Base-by-base conservation (phyloP, 2,329 filamentous ascomycete genomes). In the Dactylellina sp. region DNA sequence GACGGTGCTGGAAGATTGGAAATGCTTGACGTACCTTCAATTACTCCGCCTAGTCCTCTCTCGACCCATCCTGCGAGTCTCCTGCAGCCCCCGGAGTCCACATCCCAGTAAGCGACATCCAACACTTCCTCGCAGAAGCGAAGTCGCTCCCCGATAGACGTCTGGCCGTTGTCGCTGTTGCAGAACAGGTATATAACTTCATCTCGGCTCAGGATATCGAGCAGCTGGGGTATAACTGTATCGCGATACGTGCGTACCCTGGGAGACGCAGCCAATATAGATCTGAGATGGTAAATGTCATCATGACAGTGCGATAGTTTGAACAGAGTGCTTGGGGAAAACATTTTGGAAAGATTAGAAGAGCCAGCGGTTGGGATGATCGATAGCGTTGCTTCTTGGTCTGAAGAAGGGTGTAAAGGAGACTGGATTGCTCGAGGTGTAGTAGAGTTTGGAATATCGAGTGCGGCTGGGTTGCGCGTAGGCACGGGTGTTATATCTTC, bases 81-180 rank as follows among this genome's bases (percentile, higher is more conserved):
- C 16, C 39, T 44, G 28, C 65, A 49, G n/a, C 68, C 68, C 7
- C 70, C 70, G 18, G 61, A 46, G 46, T 74, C 70, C 11, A 49
- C 70, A 57, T 74, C 61, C 70, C 70, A 74, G 46, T 74, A 74
- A 2, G 70, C 70, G 3, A 74, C 25, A 9, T 74, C 70, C 14
- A 74, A 42, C n/a, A 74, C 50, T 20, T 61, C 61, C 20, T 74
- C 55, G 32, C 70, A 74, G 22, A 66, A 66, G 7, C 40, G 53
- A 3, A 74, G 47, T 37, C 56, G 9, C 24, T 74, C 61, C 1
- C 28, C 42, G 11, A 61, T 46, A 18, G 25, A 47, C 32, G 42
- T 44, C 7, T 35, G 32, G 42, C 65, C 68, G 18, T 46, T 32
- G 7, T 35, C 56, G n/a, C 35, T 52, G 18, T 50, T n/a, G 16